Conservation (phyloP, 176 grass and related monocot species). For the Oryza glaberrima region DNA sequence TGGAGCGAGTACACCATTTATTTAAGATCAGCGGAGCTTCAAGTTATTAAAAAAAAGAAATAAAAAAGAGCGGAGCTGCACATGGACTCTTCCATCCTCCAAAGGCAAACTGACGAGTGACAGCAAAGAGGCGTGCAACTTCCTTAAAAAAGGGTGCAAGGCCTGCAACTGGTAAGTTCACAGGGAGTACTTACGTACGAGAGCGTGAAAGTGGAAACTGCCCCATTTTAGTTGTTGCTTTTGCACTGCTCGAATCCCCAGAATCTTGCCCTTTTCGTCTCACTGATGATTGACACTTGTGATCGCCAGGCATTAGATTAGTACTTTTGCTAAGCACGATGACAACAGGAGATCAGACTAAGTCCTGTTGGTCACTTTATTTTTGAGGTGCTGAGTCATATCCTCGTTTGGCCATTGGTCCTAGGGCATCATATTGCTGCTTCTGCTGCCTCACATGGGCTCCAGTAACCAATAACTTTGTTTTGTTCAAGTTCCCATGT, state of each 20-base stretch:
- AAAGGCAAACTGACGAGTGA: background rate
- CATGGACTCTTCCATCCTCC: background rate
- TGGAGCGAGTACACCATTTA: background rate
- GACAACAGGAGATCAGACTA: background rate
- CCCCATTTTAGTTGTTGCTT: conserved; percentile 31
- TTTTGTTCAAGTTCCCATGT: conserved; percentile 38
- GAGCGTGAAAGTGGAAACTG: conserved; percentile 29
- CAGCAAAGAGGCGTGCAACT: background rate
- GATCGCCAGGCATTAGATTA: conserved; percentile 8
- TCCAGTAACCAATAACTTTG: conserved; percentile 36
- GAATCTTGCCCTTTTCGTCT: conserved; percentile 49
- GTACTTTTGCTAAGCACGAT: background rate
- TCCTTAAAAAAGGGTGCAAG: background rate
- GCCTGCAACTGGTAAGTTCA: background rate
- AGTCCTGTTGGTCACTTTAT: conserved; percentile 36
- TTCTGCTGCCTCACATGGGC: conserved; percentile 38
- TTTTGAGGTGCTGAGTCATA: conserved; percentile 45
- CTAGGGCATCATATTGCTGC: background rate
- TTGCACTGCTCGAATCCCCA: conserved; percentile 30
- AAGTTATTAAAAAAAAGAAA: too few species aligned
- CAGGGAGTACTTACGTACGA: conserved; percentile 5
- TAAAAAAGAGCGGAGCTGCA: background rate
- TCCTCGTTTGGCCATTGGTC: conserved; percentile 37
- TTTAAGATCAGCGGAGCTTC: background rate
- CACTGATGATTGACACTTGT: conserved; percentile 54